phyloP scores from a whole-genome alignment of 2,329 filamentous ascomycete species.

The Lasiodiplodia sp. region DNA sequence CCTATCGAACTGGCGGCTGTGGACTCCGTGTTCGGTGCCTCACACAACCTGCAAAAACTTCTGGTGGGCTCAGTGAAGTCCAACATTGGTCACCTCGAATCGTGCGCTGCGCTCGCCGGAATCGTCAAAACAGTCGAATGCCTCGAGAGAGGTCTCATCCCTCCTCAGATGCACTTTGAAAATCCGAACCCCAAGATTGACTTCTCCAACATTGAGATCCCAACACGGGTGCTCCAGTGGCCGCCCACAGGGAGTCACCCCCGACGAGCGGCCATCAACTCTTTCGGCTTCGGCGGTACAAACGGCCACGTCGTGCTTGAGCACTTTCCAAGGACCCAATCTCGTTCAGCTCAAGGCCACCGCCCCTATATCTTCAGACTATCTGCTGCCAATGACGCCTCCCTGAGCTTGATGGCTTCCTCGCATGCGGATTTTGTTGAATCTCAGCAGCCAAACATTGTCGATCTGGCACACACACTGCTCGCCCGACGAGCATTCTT shows the following conservation, averaged over 20 bases:
- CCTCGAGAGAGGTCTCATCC: conserved; percentile 35
- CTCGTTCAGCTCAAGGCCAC: too few species aligned
- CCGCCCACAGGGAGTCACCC: conserved; percentile 3
- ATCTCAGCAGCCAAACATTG: too few species aligned
- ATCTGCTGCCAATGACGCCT: too few species aligned
- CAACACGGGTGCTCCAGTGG: conserved; percentile 30
- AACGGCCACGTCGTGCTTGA: conserved; percentile 41
- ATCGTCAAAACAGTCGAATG: conserved; percentile 40
- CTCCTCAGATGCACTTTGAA: conserved; percentile 36
- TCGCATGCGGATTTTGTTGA: too few species aligned
- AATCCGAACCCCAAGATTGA: conserved; percentile 31
- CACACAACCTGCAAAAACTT: conserved; percentile 54
- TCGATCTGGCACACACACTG: too few species aligned
- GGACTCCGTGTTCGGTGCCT: conserved; percentile 52
- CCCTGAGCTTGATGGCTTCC: too few species aligned
- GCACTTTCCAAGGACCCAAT: conserved; percentile 17
- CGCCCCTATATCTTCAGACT: too few species aligned
- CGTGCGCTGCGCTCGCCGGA: conserved; percentile 37
- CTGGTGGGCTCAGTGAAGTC: conserved; percentile 37
- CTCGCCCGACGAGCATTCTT: too few species aligned
- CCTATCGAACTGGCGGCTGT: conserved; percentile 37
- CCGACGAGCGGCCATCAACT: conserved; percentile 35
- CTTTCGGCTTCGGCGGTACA: conserved; percentile 38
- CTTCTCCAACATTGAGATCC: conserved; percentile 31
- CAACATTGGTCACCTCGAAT: conserved; percentile 43